A percentile compares a stretch with the other conserved stretches of the same genome.
Conservation (phyloP, 192 early-diverging fungal genomes). For the Radiomyces spectabilis region DNA sequence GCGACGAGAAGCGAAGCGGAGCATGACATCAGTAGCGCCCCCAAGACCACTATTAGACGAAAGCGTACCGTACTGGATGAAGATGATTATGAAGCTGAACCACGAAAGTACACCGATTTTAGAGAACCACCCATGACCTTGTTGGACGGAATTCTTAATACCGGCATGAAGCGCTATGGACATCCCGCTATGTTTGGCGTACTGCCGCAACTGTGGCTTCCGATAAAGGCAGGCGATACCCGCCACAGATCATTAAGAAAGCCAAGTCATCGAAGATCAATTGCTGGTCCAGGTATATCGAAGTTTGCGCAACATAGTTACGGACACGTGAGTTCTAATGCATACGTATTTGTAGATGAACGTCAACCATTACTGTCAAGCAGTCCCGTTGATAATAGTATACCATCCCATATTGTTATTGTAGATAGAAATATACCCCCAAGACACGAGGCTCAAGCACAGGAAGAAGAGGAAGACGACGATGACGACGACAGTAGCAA, state of each 20-base stretch:
- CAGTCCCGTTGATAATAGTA: too few species aligned
- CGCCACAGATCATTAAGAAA: not conserved
- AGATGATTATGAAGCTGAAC: conserved; percentile 51
- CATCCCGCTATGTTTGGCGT: conserved; percentile 59
- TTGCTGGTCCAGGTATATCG: too few species aligned
- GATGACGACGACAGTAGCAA: conserved; percentile 19
- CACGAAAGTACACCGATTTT: conserved; percentile 65
- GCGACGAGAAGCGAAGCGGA: too few species aligned
- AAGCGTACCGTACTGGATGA: conserved; percentile 46
- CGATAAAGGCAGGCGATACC: conserved; percentile 34
- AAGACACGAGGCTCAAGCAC: too few species aligned
- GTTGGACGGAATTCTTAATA: conserved; percentile 61
- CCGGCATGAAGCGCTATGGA: conserved; percentile 57
- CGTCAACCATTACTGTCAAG: too few species aligned
- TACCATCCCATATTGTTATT: too few species aligned
- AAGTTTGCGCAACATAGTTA: too few species aligned
- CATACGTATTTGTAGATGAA: too few species aligned
- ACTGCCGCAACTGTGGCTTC: conserved; percentile 67
- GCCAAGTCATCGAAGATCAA: too few species aligned
- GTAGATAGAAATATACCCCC: too few species aligned
- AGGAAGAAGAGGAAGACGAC: not conserved
- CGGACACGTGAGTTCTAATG: too few species aligned
- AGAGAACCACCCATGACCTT: conserved; percentile 65
- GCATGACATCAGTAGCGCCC: not conserved
- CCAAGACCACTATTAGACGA: not conserved